These are phyloP conservation scores for Cercospora brassicicola DNA, from an alignment of 2,329 filamentous ascomycete genomes.

Conservation along the genomic window DNA sequence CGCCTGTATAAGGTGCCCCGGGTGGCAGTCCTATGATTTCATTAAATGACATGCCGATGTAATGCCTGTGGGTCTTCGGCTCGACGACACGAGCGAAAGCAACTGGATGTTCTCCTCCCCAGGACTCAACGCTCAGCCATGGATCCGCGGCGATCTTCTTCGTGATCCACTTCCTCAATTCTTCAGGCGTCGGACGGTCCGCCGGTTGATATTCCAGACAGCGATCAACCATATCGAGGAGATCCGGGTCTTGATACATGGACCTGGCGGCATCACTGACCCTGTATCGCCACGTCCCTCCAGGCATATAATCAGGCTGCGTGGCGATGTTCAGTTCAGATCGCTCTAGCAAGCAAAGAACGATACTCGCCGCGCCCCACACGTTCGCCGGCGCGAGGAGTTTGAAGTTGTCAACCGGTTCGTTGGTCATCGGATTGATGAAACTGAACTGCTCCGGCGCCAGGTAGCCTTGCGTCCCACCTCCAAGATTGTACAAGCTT, in stretches of 20 bases:
- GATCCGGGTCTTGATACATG: not conserved
- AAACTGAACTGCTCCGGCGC: slow-evolving; percentile 20
- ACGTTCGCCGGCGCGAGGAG: slow-evolving; percentile 22
- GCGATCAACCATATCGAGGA: slow-evolving; percentile 13
- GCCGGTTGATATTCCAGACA: slow-evolving; percentile 13
- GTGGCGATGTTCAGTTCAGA: not conserved
- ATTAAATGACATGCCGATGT: not conserved
- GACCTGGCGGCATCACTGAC: not conserved
- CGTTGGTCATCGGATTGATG: slow-evolving; percentile 7
- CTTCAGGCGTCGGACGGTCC: slow-evolving; percentile 11
- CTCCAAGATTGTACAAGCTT: not conserved
- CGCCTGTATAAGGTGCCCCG: not conserved
- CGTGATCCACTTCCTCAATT: not conserved
- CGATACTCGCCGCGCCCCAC: slow-evolving; percentile 20
- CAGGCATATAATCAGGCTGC: slow-evolving; percentile 14
- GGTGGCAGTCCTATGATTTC: not conserved
- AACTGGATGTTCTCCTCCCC: slow-evolving; percentile 1
- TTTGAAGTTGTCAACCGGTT: slow-evolving; percentile 19
- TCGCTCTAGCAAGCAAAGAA: slow-evolving; percentile 7
- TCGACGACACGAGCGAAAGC: not conserved
- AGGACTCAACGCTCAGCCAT: slow-evolving; percentile 1
- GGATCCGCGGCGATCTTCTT: not conserved
- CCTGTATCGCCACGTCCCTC: not conserved
- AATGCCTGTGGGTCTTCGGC: not conserved
- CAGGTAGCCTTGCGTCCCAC: slow-evolving; percentile 18